Base-by-base conservation (phyloP, 2,329 filamentous ascomycete genomes). In the Fusarium tjaetaba region DNA sequence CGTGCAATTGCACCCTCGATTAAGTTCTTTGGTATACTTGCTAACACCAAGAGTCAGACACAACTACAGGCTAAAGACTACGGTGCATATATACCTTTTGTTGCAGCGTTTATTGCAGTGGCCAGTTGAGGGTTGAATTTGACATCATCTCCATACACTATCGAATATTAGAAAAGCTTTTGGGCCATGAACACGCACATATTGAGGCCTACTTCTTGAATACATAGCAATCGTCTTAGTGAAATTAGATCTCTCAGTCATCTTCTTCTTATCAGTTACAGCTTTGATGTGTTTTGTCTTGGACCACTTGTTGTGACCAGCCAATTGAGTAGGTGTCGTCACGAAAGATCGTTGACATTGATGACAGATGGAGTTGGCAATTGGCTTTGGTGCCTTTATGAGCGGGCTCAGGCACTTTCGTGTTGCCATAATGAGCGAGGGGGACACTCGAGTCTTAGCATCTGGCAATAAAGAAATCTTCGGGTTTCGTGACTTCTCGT, bases 271-370 rank as follows among this genome's bases (percentile, higher is more conserved):
- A 82, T 99, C 96, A 65, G 92, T 93, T 70, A 92, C 94, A 58
- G 92, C 95, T 83, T 99, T 99, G 82, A 96, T 94, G 82, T 98
- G 96, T 80, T 92, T 94, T 84, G 98, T 98, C 79, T 96, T 97
- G 65, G 94, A 95, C 96, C 96, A 99, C 81, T 95, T 93, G 82
- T 92, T 97, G 84, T 97, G 95, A 20, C 95, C 95, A 30, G 92
- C 91, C 69, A 84, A 82, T 20, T 83, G 79, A 13, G 77, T 65
- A 14, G 85, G 73, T 22, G 85, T 86, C 22, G 84, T 85, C 62
- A 81, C 81, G 68, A 92, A 86, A 41, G 81, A 78, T 61, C 88
- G 87, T 65, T 83, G 79, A 72, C 86, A 89, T 81, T 82, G 82
- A 43, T 81, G 82, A 74, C 88, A 90, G 73, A 87, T 67, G 56